Percentiles rank a stretch among this genome's conserved stretches.
Evolutionary conservation across 2,329 filamentous ascomycete genomes (phyloP).

Genomic region (Lojkania enalia): DNA sequence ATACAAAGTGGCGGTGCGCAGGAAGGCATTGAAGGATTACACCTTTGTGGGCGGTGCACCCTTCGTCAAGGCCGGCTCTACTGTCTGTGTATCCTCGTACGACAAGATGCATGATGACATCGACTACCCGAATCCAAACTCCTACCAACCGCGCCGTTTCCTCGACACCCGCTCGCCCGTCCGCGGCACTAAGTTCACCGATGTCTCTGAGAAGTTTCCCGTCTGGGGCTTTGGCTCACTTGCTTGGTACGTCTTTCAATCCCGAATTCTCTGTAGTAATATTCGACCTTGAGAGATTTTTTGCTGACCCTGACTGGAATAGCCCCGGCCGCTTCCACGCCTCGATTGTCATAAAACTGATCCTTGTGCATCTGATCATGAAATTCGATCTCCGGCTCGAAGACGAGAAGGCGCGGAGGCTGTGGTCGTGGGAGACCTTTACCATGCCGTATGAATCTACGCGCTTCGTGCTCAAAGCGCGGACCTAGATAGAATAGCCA

Average conservation of each 20-base stretch:
- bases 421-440: slow-evolving; percentile 21
- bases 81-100: slow-evolving; percentile 20
- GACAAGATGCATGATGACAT: slow-evolving; percentile 18
- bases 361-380: slow-evolving; percentile 14
- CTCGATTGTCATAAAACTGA: slow-evolving; percentile 15
- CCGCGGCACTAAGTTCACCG: slow-evolving; percentile 9
- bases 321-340: slow-evolving; percentile 13
- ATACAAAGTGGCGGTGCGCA: slow-evolving; percentile 18
- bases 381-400: slow-evolving; percentile 14
- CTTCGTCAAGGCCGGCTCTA: slow-evolving; percentile 10
- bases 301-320: background rate
- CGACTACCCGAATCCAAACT: slow-evolving; percentile 13
- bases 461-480: slow-evolving; percentile 5
- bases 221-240: slow-evolving; percentile 19
- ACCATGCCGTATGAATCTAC: slow-evolving; percentile 19
- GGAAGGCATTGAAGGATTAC: slow-evolving; percentile 20
- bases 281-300: background rate
- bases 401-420: slow-evolving; percentile 13
- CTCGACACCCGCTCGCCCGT: background rate
- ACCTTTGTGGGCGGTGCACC: slow-evolving; percentile 11
- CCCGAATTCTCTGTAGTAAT: background rate
- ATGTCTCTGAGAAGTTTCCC: slow-evolving; percentile 15
- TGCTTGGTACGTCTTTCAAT: slow-evolving; percentile 11
- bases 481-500: too few species aligned
- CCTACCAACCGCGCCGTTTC: slow-evolving; percentile 14